Evolutionary conservation across 495 filamentous ascomycete species (phyloP).

Genomic region (Pyrenopolyporus hunteri): DNA sequence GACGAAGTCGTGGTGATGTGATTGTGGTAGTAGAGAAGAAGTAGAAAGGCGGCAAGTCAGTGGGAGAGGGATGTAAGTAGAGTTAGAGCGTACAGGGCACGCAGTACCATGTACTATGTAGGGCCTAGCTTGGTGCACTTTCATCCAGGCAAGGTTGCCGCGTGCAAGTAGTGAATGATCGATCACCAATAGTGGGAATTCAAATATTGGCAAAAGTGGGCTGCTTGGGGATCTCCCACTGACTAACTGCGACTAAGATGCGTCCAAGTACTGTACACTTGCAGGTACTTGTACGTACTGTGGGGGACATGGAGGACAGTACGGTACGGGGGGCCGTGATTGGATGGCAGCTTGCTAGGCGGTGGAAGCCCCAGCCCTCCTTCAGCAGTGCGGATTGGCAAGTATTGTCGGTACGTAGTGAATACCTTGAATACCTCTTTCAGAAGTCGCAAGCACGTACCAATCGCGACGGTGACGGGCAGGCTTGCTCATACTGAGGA

Average conservation of each 20-base stretch:
- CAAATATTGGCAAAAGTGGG: conserved; percentile 43
- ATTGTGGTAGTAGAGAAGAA: conserved; percentile 24
- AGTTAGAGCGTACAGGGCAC: conserved; percentile 7
- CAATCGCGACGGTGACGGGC: conserved; percentile 4
- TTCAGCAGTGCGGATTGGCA: conserved; percentile 12
- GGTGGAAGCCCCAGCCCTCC: conserved; percentile 13
- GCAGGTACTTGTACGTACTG: conserved; percentile 22
- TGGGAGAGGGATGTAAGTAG: conserved; percentile 34
- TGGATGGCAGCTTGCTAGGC: conserved; percentile 12
- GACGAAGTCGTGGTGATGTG: conserved; percentile 10
- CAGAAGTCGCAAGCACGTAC: too few species aligned
- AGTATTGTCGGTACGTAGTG: background rate
- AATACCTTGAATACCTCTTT: too few species aligned
- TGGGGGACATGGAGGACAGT: background rate
- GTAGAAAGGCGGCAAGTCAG: conserved; percentile 28
- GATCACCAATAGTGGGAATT: conserved; percentile 44
- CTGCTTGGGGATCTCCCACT: conserved; percentile 33
- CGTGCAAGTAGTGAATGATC: conserved; percentile 40
- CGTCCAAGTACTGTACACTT: conserved; percentile 20
- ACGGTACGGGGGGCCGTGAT: conserved; percentile 11
- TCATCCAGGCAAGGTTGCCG: conserved; percentile 33
- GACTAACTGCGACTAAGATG: conserved; percentile 33
- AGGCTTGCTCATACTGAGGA: conserved; percentile 7
- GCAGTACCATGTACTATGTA: background rate
- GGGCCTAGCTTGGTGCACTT: background rate